phyloP scores from a whole-genome alignment of 768 basidiomycete genomes.

The Amanita muscaria region DNA sequence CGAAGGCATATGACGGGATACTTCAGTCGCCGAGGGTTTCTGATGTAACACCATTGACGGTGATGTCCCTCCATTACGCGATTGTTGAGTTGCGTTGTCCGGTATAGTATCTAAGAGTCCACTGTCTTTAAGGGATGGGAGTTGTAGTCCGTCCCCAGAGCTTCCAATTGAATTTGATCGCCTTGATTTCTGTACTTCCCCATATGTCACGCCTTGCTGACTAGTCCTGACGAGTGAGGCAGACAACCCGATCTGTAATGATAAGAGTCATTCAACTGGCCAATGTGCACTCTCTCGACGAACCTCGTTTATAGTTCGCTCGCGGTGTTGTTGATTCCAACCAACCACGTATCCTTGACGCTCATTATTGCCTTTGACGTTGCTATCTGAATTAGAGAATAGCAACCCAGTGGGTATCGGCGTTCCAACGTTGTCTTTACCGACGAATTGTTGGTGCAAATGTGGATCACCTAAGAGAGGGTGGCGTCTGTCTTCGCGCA shows the following conservation, averaged over 20 bases:
- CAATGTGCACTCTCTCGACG: too few relatives aligned
- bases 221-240: not conserved
- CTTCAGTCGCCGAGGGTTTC: not conserved
- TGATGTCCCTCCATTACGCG: too few relatives aligned
- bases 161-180: not conserved
- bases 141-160: slow-evolving; percentile 15
- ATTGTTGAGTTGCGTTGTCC: too few relatives aligned
- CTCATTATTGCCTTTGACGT: too few relatives aligned
- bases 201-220: not conserved
- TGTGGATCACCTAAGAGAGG: slow-evolving; percentile 17
- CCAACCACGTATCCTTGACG: too few relatives aligned
- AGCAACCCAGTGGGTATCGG: not conserved
- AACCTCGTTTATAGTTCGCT: too few relatives aligned
- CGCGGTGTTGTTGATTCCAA: too few relatives aligned
- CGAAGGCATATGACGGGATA: not conserved
- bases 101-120: slow-evolving; percentile 63
- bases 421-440: not conserved
- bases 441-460: slow-evolving; percentile 13
- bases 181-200: not conserved
- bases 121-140: slow-evolving; percentile 69
- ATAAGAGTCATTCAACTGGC: too few relatives aligned
- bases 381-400: not conserved
- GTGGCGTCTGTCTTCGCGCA: slow-evolving; percentile 27
- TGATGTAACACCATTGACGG: too few relatives aligned
- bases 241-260: too few relatives aligned